These are phyloP conservation scores for Gremmenia infestans DNA, from an alignment of 2,329 filamentous ascomycete species.

Conservation along the genomic window DNA sequence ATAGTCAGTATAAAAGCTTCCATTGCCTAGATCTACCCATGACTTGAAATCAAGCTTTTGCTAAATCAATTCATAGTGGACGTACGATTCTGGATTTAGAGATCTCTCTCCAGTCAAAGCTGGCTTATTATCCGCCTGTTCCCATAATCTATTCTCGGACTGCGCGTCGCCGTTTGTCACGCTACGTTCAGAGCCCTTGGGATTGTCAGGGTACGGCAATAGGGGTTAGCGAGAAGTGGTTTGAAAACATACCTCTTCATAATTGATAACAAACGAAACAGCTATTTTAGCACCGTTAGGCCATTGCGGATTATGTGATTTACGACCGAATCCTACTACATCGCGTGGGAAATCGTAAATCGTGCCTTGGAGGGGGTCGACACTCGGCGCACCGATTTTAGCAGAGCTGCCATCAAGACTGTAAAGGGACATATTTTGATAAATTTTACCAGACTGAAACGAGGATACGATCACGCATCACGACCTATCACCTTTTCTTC, in stretches of 20 bases:
- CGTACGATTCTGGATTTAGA: constrained; percentile 21
- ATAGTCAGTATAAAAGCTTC: too few species aligned
- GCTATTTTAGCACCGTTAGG: constrained; percentile 28
- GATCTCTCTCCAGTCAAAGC: constrained; percentile 9
- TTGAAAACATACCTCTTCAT: constrained; percentile 7
- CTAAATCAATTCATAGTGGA: constrained; percentile 27
- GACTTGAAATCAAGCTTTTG: too few species aligned
- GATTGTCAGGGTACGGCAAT: too few species aligned
- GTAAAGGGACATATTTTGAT: too few species aligned
- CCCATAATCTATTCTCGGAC: constrained; percentile 9
- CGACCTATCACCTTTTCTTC: too few species aligned
- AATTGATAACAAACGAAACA: constrained; percentile 19
- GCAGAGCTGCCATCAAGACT: too few species aligned
- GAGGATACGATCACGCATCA: too few species aligned
- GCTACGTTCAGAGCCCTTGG: constrained; percentile 25
- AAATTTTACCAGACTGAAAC: too few species aligned
- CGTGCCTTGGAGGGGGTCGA: not conserved
- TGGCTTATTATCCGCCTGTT: constrained; percentile 1
- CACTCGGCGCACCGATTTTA: not conserved
- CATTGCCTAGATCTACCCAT: too few species aligned
- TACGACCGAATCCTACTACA: constrained; percentile 11
- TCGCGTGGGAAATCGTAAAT: constrained; percentile 23
- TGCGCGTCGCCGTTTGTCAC: constrained; percentile 31
- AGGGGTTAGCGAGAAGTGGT: too few species aligned
- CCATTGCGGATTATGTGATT: constrained; percentile 25